A percentile compares a stretch with the other conserved stretches of the same genome.
Conservation (phyloP, 805 yeast genomes). For the Candida ulmi region DNA sequence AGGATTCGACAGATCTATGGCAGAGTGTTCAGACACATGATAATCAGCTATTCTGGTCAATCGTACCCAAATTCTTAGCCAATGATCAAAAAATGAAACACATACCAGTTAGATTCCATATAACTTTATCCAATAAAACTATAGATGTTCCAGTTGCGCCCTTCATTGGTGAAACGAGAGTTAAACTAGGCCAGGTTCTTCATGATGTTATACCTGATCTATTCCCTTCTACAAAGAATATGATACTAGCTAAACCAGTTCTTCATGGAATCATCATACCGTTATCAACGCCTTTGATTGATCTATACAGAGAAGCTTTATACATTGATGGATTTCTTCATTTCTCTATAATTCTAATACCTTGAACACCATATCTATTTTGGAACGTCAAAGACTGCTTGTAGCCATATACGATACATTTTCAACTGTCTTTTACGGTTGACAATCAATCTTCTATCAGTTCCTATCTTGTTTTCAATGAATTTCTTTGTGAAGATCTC, state of each 20-base stretch:
- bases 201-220: slow-evolving; percentile 37
- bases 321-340: slow-evolving; percentile 67
- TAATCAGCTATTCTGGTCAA: slow-evolving; percentile 19
- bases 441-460: slow-evolving; percentile 86
- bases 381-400: slow-evolving; percentile 69
- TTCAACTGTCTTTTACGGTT: slow-evolving; percentile 88
- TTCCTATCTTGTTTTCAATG: slow-evolving; percentile 69
- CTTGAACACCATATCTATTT: slow-evolving; percentile 8
- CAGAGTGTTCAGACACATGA: slow-evolving; percentile 36
- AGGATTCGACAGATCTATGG: slow-evolving; percentile 57
- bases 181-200: slow-evolving; percentile 36
- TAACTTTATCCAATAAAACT: slow-evolving; percentile 32
- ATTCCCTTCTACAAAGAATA: slow-evolving; percentile 34
- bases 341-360: slow-evolving; percentile 36
- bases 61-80: slow-evolving; percentile 17
- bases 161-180: slow-evolving; percentile 1
- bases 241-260: slow-evolving; percentile 36
- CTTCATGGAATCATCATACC: slow-evolving; percentile 55
- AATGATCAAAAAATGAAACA: slow-evolving; percentile 23
- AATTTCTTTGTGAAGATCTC: slow-evolving; percentile 64
- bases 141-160: slow-evolving; percentile 29
- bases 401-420: slow-evolving; percentile 97
- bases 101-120: slow-evolving; percentile 45
- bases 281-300: slow-evolving; percentile 35
- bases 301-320: slow-evolving; percentile 38